Base-by-base conservation (phyloP, 164 flowering plant species). In the Cinnamomum micranthum region DNA sequence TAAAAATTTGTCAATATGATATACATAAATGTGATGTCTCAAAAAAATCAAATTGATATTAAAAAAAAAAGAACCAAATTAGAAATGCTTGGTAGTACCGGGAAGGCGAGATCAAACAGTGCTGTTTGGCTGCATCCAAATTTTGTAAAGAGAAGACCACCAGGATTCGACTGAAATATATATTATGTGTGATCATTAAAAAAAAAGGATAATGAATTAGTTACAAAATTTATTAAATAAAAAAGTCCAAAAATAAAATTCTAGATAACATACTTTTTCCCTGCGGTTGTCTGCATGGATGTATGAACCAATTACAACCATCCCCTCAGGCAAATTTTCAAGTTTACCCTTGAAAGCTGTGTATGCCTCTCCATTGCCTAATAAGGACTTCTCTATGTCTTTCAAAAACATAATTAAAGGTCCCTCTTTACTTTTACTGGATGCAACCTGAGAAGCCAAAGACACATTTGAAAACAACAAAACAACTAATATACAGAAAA, bases 91-190 rank as follows among this genome's bases (percentile, higher is more conserved):
- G 13, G 33, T 81, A 72, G 35, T 89, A 93, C 98, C 87, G 92
- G 92, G 73, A 92, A 91, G 70, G 93, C 90, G 63, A 92, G 81
- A 80, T 94, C 98, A 50, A 94, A 84, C 23, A 94, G 78, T 73
- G 98, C 92, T 12, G 98, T 91, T 71, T 89, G 98, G 78, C 83
- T 92, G 86, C 91, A 77, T 50, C 90, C 95, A 74, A 94, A 87
- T 81, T 94, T 94, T 28, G 98, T 92, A 69, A 94, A 90, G 59
- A 94, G 82, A 75, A 94, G 85, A 71, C 95, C 90, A 64, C 97
- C 94, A 70, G 93, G 88, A 81, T 89, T 95, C 14, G 88, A 85
- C 98, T 94, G 88, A 59, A 87, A 72, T 70, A 35, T 41, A 77
- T 24, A 70, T 33, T 47, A 23, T 64, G 47, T 41, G 47, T 41